phyloP scores from a whole-genome alignment of 495 filamentous ascomycete species.

The Hypoxylon intermedium region DNA sequence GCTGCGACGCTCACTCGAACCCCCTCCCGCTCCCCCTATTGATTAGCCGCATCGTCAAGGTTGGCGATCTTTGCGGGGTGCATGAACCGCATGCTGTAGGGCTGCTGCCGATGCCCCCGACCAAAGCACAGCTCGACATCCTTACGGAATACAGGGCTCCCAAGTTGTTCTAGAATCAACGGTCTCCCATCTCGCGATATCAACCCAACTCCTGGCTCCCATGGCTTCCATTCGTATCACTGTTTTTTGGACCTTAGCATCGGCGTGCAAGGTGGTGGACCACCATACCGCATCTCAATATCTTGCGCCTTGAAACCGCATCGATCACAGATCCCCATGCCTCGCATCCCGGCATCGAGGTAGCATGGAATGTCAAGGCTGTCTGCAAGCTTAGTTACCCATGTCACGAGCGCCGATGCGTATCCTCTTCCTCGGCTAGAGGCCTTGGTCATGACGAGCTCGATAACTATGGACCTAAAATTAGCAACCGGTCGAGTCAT shows the following conservation, averaged over 20 bases:
- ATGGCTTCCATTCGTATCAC: slow-evolving; percentile 2
- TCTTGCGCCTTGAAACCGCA: slow-evolving; percentile 38
- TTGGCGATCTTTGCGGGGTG: slow-evolving; percentile 34
- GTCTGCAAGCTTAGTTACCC: slow-evolving; percentile 37
- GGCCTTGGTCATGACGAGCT: slow-evolving; percentile 39
- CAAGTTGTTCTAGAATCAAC: neutral
- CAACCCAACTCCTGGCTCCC: slow-evolving; percentile 1
- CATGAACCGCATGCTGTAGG: slow-evolving; percentile 15
- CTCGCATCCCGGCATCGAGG: slow-evolving; percentile 39
- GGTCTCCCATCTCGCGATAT: too few species aligned
- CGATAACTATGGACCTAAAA: slow-evolving; percentile 22
- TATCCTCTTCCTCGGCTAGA: slow-evolving; percentile 34
- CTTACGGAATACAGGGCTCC: too few species aligned
- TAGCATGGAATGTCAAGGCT: slow-evolving; percentile 36
- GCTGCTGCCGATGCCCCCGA: neutral
- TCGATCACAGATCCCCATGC: slow-evolving; percentile 40
- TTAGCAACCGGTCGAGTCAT: neutral
- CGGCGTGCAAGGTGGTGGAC: slow-evolving; percentile 39
- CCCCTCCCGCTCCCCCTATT: too few species aligned
- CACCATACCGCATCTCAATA: slow-evolving; percentile 32
- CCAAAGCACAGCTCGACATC: too few species aligned
- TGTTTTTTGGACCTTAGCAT: slow-evolving; percentile 35
- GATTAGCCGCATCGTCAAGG: too few species aligned
- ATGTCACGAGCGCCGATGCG: slow-evolving; percentile 36
- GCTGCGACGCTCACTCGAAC: too few species aligned